Evolutionary conservation across 2,329 filamentous ascomycete genomes (phyloP).

Genomic region (Aspergillus quadrilineatus): DNA sequence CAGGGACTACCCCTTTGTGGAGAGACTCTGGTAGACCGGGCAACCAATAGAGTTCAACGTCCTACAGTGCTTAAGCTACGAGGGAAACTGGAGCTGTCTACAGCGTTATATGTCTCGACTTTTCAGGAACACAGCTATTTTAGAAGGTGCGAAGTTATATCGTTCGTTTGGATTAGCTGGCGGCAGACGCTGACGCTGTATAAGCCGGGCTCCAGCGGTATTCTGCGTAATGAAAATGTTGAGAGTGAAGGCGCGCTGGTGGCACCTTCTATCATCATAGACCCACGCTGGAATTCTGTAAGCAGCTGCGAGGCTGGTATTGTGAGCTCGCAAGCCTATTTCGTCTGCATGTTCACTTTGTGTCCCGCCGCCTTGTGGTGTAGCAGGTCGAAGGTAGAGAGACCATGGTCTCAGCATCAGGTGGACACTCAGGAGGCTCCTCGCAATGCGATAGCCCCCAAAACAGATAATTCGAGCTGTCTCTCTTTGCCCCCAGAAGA

Average conservation of each 20-base stretch:
- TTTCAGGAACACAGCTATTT: neutral
- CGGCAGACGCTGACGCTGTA: neutral
- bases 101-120: neutral
- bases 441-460: conserved; percentile 77
- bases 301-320: neutral
- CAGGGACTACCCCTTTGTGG: conserved; percentile 35
- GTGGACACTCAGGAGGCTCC: conserved; percentile 47
- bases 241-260: neutral
- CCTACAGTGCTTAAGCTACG: neutral
- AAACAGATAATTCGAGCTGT: conserved; percentile 63
- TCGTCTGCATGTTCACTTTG: neutral
- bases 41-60: conserved; percentile 29
- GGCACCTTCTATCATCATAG: neutral
- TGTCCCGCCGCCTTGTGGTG: neutral
- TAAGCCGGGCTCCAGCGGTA: neutral
- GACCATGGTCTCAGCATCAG: neutral
- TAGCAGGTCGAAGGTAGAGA: neutral
- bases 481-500: conserved; percentile 24
- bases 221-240: neutral
- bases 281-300: neutral
- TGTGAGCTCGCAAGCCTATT: neutral
- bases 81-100: neutral
- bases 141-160: neutral
- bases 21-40: conserved; percentile 28
- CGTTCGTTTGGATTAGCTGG: too few species aligned